Evolutionary conservation across 352 stramenopile species (phyloP), one percentile per base, ranked within the genome.

Genomic region (Globisporangium paroecandrum): DNA sequence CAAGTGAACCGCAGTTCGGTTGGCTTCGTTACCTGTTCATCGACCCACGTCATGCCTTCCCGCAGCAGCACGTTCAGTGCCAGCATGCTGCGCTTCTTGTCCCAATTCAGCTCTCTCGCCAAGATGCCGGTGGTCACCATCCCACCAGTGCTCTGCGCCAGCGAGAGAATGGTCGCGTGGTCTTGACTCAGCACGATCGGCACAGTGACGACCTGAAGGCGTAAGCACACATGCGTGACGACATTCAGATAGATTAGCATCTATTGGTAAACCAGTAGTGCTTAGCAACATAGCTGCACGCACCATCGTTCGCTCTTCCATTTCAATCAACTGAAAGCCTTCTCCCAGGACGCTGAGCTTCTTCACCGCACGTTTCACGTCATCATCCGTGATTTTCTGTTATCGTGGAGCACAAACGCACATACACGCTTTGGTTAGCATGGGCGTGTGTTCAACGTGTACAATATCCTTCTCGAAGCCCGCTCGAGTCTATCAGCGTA

Each of bases 21-120:
- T 38, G 32, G 32, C 32, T n/a, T 27, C 56, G 0, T 24, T 32
- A 95, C 85, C 83, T 97, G 82, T 36, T 96, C 83, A 75, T 99
- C 97, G 32, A 99, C 69, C 97, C 97, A 99, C 36, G 91, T 97
- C 93, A 99, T 99, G 57, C 96, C 95, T 75, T 98, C 91, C 29
- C 87, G 77, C 20, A 98, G 71, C 41, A 99, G 81, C 41, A 98
- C 72, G 65, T 97, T 90, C 5, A 99, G 76, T 20, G 90, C 93
- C 32, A 97, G 77, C 70, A 97, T 94, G 38, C 89, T 96, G 18
- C 96, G 83, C 65, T 98, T 98, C 43, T 89, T 82, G 66, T 92
- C 87, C 95, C 96, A 99, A 6, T 79, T 70, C 32, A 97, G 81
- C 64, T 89, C 79, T 32, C 83, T 78, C 22, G 75, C 76, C 24